These are phyloP conservation scores for Penicillium palitans DNA, from an alignment of 2,329 filamentous ascomycete genomes.

Conservation along the genomic window DNA sequence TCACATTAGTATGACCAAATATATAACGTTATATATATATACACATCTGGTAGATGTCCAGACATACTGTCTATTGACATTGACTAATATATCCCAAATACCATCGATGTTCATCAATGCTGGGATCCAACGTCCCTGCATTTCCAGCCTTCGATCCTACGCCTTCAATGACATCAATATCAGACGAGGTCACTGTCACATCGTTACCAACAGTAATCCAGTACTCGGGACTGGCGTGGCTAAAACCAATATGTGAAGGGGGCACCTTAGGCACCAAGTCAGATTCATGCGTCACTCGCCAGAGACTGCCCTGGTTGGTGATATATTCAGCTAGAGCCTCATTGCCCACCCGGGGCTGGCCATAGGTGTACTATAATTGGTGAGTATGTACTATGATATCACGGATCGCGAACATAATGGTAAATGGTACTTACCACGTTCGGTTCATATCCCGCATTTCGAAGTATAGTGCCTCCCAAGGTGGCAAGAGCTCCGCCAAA, in stretches of 20 bases:
- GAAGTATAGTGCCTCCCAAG: slow-evolving; percentile 49
- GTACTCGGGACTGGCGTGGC: slow-evolving; percentile 29
- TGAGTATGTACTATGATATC: neutral
- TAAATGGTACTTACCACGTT: slow-evolving; percentile 43
- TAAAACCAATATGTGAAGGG: slow-evolving; percentile 31
- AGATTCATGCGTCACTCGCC: slow-evolving; percentile 40
- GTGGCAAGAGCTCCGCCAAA: slow-evolving; percentile 54
- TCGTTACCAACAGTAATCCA: slow-evolving; percentile 13
- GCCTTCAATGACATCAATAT: slow-evolving; percentile 37
- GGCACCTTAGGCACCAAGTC: slow-evolving; percentile 43
- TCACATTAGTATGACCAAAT: neutral
- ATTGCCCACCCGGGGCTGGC: slow-evolving; percentile 44
- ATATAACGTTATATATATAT: neutral
- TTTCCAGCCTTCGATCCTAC: slow-evolving; percentile 35
- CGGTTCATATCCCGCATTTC: slow-evolving; percentile 42
- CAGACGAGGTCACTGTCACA: slow-evolving; percentile 27
- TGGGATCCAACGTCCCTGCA: slow-evolving; percentile 28
- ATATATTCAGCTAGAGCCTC: slow-evolving; percentile 39
- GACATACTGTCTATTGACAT: slow-evolving; percentile 15
- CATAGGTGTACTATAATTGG: slow-evolving; percentile 41
- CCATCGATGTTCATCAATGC: slow-evolving; percentile 35
- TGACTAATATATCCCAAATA: slow-evolving; percentile 32
- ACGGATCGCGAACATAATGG: too few species aligned
- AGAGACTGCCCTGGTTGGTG: slow-evolving; percentile 36
- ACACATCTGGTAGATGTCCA: neutral